Evolutionary conservation across 2,329 filamentous ascomycete genomes (phyloP), one percentile per base, ranked within the genome.

Genomic region (Aspergillus sp.): DNA sequence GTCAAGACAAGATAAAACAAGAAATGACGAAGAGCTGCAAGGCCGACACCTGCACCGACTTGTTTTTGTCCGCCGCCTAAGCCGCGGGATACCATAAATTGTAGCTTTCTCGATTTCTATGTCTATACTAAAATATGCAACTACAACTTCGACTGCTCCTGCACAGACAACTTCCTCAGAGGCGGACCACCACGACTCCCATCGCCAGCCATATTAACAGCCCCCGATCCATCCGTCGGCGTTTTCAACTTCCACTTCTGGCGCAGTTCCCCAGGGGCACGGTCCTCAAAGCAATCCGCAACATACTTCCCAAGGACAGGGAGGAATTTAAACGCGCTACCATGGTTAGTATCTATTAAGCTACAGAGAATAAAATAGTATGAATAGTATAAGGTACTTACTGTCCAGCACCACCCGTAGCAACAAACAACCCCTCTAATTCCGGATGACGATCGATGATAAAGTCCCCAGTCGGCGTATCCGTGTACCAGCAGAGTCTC

Each of bases 401-500:
- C 64, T 63, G 64, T 55, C 64, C 62, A 48, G 58, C 57, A 13
- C 64, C 62, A 12, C 59, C 62, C 11, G 57, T 63, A 13, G 61
- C 61, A 30, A 63, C 42, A 53, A 66, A 66, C n/a, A 62, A 5
- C 75, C 87, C 68, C 56, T 79, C 69, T 69, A 81, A 81, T 7
- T 75, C 74, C 0, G 87, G 86, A 64, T 90, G 87, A 68, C 85
- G 84, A 66, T 87, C 85, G 57, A 89, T 80, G 41, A 90, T 78
- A 74, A 88, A 90, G 65, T 90, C 84, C 5, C 83, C 87, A 7
- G 84, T 84, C 1, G 83, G 78, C 22, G 88, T 90, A 71, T 90
- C 88, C 1, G 84, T 84, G 68, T 90, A 90, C 87, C 88, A 90
- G 74, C 88, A 90, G 44, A 90, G 71, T n/a, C 85, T 78, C 2